A percentile compares a stretch with the other conserved stretches of the same genome.
Conservation (phyloP, 2,329 filamentous ascomycete genomes). For the Lachnum nothofagi region DNA sequence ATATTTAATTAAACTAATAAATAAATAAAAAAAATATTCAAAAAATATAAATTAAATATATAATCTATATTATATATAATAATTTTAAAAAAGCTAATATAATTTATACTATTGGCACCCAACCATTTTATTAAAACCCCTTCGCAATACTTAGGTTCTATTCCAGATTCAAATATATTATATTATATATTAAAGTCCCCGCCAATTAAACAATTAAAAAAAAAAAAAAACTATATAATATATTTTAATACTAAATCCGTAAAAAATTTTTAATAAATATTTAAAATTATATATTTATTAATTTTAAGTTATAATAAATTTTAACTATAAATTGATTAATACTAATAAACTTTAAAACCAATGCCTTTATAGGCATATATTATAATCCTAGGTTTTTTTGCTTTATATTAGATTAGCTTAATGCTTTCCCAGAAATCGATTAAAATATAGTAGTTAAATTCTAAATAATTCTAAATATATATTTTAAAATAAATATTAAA, state of each 20-base stretch:
- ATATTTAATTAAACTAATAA: no score
- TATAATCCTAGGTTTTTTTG: neutral
- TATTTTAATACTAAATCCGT: neutral
- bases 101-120: neutral
- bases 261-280: neutral
- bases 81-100: no score
- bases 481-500: neutral
- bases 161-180: neutral
- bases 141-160: neutral
- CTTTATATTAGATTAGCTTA: neutral
- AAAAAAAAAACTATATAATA: neutral
- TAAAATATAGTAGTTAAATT: neutral
- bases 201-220: no score
- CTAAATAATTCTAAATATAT: no score
- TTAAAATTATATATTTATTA: neutral
- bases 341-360: neutral
- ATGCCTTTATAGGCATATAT: neutral
- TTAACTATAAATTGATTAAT: no score
- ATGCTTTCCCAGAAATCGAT: neutral
- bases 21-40: no score
- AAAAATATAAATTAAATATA: no score
- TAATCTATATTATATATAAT: no score
- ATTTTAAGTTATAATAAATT: no score
- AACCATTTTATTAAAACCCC: neutral
- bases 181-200: no score